phyloP scores from a whole-genome alignment of 2,329 filamentous ascomycete genomes.

The Hymenoscyphus scutula region DNA sequence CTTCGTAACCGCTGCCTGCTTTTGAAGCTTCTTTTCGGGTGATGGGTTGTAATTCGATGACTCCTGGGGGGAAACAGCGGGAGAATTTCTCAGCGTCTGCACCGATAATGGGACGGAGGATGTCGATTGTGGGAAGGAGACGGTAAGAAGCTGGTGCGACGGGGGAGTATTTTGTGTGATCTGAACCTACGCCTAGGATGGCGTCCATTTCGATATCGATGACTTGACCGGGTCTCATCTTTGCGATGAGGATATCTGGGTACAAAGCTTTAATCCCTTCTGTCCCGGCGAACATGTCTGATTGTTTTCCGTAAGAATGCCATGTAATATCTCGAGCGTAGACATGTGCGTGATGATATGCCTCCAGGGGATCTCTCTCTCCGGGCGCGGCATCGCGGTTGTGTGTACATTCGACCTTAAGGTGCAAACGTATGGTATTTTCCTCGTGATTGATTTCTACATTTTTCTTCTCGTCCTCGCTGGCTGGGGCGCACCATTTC shows the following conservation, averaged over 20 bases:
- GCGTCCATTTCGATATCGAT: constrained; percentile 89
- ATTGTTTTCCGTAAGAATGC: constrained; percentile 71
- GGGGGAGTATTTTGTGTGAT: constrained; percentile 96
- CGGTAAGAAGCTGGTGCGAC: constrained; percentile 94
- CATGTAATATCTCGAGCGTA: constrained; percentile 79
- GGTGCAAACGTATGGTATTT: constrained; percentile 79
- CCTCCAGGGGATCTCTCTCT: constrained; percentile 77
- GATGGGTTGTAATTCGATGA: constrained; percentile 76
- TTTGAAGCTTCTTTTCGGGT: constrained; percentile 62
- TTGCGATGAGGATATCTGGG: constrained; percentile 90
- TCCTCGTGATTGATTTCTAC: constrained; percentile 63
- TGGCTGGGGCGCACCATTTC: constrained; percentile 76
- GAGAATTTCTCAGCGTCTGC: constrained; percentile 86
- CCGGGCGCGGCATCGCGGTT: constrained; percentile 68
- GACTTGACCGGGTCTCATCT: constrained; percentile 85
- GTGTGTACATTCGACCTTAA: constrained; percentile 77
- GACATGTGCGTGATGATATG: constrained; percentile 82
- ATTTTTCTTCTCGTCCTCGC: constrained; percentile 56
- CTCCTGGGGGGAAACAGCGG: constrained; percentile 83
- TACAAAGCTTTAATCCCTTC: constrained; percentile 73
- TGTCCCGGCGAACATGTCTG: constrained; percentile 64
- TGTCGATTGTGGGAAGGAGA: constrained; percentile 82
- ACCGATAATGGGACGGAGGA: constrained; percentile 79
- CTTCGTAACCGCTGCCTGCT: constrained; percentile 64
- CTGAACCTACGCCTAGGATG: constrained; percentile 88